Conservation (phyloP, 768 basidiomycete genomes). For the Melanogaster broomeanus region DNA sequence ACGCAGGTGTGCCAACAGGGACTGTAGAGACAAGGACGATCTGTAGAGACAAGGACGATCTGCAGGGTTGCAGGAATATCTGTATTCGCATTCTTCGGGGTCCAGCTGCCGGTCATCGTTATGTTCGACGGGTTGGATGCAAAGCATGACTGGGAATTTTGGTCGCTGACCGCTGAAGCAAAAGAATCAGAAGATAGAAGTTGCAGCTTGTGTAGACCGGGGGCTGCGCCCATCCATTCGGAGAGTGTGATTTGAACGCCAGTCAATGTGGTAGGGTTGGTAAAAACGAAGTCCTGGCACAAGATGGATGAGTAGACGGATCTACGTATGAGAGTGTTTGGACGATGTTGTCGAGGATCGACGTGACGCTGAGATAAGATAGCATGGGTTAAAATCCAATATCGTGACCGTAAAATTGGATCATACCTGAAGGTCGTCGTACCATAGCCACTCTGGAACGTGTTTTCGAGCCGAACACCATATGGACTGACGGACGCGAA, state of each 20-base stretch:
- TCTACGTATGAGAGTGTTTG: constrained; percentile 79
- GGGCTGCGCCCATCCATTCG: constrained; percentile 68
- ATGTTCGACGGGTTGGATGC: constrained; percentile 74
- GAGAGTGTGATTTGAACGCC: constrained; percentile 87
- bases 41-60: too few relatives aligned
- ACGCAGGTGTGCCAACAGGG: constrained; percentile 58
- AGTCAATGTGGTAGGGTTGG: constrained; percentile 63
- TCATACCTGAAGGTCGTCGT: constrained; percentile 87
- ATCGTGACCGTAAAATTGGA: not conserved
- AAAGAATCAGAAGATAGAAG: constrained; percentile 91
- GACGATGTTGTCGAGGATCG: constrained; percentile 87
- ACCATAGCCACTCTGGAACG: constrained; percentile 76
- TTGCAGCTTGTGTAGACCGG: constrained; percentile 90
- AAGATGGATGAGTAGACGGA: constrained; percentile 65
- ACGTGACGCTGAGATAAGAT: constrained; percentile 60
- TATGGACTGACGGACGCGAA: constrained; percentile 71
- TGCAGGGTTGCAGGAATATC: constrained; percentile 80
- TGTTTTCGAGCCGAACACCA: constrained; percentile 91
- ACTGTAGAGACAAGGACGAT: constrained; percentile 71
- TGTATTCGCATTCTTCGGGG: constrained; percentile 60
- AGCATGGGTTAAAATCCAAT: constrained; percentile 12
- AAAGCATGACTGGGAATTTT: constrained; percentile 74
- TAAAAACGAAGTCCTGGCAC: constrained; percentile 95
- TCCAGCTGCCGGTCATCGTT: constrained; percentile 72
- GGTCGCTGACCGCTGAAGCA: constrained; percentile 64